phyloP scores from a whole-genome alignment of 2,329 filamentous ascomycete genomes.

The Apiospora saccharicola region DNA sequence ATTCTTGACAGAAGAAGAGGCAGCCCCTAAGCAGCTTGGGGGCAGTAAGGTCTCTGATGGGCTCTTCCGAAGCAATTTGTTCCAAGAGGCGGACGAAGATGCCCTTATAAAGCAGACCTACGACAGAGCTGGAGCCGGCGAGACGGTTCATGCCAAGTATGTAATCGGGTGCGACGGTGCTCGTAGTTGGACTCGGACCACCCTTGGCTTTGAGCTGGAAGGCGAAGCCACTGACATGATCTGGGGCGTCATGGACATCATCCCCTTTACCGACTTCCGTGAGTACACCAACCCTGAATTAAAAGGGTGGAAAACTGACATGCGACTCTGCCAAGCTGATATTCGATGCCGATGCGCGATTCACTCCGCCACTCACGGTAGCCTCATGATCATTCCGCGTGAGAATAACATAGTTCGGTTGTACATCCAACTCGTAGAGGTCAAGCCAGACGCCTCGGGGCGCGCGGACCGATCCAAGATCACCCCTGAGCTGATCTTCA shows the following conservation, averaged over 20 bases:
- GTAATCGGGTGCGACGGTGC: conserved; percentile 78
- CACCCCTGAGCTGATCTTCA: conserved; percentile 71
- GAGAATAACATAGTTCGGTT: conserved; percentile 76
- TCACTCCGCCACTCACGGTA: conserved; percentile 71
- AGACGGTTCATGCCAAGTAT: conserved; percentile 63
- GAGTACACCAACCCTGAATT: conserved; percentile 70
- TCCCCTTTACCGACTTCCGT: conserved; percentile 75
- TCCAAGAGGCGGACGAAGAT: conserved; percentile 61
- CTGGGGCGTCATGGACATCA: conserved; percentile 78
- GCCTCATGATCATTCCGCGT: conserved; percentile 76
- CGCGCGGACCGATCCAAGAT: conserved; percentile 40
- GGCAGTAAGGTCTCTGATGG: conserved; percentile 57
- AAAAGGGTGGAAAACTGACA: conserved; percentile 62
- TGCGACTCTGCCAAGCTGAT: conserved; percentile 45
- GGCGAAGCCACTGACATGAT: conserved; percentile 71
- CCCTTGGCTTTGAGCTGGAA: conserved; percentile 59
- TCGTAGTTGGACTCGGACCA: conserved; percentile 72
- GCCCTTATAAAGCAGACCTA: conserved; percentile 49
- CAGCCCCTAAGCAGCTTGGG: conserved; percentile 52
- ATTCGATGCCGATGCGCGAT: conserved; percentile 63
- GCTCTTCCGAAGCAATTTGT: conserved; percentile 66
- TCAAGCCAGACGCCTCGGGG: conserved; percentile 59
- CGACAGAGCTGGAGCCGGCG: conserved; percentile 35
- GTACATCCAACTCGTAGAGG: conserved; percentile 49
- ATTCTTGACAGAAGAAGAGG: conserved; percentile 65